Conservation (phyloP, 352 stramenopile genomes). For the Pythium insidiosum region DNA sequence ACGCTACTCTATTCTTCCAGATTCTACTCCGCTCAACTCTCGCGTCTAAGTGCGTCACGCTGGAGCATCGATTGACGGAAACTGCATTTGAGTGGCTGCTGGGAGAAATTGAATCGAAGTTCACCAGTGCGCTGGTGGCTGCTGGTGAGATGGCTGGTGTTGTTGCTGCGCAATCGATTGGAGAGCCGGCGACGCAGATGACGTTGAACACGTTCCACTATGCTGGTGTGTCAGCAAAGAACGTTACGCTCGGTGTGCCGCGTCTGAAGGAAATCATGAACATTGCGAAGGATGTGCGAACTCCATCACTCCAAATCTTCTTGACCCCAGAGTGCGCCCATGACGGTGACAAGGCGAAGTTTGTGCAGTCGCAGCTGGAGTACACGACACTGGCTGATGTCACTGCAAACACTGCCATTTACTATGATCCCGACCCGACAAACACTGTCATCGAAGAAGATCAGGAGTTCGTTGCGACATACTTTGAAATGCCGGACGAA, state of each 20-base stretch:
- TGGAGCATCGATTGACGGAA: conserved; percentile 94
- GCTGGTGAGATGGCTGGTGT: conserved; percentile 98
- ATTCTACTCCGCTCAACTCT: conserved; percentile 96
- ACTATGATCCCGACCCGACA: conserved; percentile 98
- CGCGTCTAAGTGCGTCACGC: conserved; percentile 93
- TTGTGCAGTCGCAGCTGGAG: conserved; percentile 93
- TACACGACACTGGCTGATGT: conserved; percentile 97
- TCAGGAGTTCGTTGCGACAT: conserved; percentile 95
- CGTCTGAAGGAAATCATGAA: conserved; percentile 99
- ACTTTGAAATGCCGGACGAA: conserved; percentile 97
- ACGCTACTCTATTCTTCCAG: conserved; percentile 97
- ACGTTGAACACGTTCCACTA: conserved; percentile 99
- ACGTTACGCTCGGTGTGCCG: conserved; percentile 99
- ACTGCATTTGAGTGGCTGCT: conserved; percentile 94
- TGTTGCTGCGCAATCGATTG: conserved; percentile 98
- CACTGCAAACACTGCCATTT: conserved; percentile 95
- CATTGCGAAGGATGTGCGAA: conserved; percentile 97
- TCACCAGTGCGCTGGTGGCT: conserved; percentile 92
- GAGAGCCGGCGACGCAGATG: conserved; percentile 99
- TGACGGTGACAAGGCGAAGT: conserved; percentile 83
- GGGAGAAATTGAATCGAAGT: conserved; percentile 96
- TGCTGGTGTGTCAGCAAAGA: conserved; percentile 98
- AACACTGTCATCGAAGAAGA: conserved; percentile 97
- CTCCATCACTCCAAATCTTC: conserved; percentile 95
- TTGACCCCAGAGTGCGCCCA: conserved; percentile 86